Conservation (phyloP, 2,329 filamentous ascomycete genomes). For the Fusarium brevicatenulatum region DNA sequence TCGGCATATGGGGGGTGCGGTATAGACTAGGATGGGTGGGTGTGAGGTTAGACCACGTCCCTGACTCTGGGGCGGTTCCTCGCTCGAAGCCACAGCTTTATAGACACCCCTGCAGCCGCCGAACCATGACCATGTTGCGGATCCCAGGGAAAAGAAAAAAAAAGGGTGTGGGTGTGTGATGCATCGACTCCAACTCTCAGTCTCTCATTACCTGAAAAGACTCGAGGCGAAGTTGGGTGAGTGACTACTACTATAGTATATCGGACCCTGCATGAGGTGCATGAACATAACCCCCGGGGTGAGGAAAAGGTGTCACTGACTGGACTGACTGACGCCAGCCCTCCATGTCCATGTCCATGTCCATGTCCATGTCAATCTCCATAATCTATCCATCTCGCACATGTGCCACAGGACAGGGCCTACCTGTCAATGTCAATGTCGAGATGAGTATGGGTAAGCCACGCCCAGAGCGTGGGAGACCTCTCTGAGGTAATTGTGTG, state of each 20-base stretch:
- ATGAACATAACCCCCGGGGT: constrained; percentile 37
- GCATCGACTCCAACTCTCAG: background rate
- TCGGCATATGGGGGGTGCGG: constrained; percentile 13
- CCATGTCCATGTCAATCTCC: background rate
- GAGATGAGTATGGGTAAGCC: background rate
- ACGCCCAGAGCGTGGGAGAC: constrained; percentile 2
- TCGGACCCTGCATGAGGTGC: constrained; percentile 41
- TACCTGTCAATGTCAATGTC: constrained; percentile 20
- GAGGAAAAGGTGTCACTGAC: constrained; percentile 8
- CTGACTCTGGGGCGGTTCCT: constrained; percentile 14
- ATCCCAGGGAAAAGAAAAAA: constrained; percentile 16
- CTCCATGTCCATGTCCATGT: background rate
- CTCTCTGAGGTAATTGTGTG: constrained; percentile 6
- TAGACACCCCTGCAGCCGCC: constrained; percentile 10
- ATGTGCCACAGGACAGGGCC: constrained; percentile 1
- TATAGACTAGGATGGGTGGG: constrained; percentile 1
- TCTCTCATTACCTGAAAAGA: background rate
- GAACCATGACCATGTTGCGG: constrained; percentile 23
- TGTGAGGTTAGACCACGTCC: constrained; percentile 8
- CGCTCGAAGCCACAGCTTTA: constrained; percentile 20
- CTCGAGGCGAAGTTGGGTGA: constrained; percentile 1
- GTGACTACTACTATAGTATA: background rate
- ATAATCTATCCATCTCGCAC: constrained; percentile 15
- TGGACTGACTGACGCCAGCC: constrained; percentile 13
- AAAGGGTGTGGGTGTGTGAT: constrained; percentile 22